Percentiles rank a stretch among this genome's conserved stretches.
Conservation (phyloP, 345 rosid species). For the Raphanus sativus region DNA sequence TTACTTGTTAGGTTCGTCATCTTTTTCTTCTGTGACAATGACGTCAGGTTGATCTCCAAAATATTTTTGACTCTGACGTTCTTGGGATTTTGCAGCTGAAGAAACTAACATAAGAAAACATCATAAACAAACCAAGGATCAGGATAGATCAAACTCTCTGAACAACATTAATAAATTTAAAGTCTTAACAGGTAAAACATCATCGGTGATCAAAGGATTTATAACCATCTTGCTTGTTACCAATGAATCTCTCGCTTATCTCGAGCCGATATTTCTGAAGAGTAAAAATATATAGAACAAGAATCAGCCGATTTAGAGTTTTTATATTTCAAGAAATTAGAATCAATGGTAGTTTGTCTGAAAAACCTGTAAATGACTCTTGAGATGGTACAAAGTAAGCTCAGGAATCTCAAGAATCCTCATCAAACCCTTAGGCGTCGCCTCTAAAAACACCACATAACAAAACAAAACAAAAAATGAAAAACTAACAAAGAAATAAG, state of each 20-base stretch:
- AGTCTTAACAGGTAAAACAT: not conserved
- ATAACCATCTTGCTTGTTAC: constrained; percentile 2
- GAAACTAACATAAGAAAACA: not conserved
- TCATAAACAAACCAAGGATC: not conserved
- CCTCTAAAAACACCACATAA: not conserved
- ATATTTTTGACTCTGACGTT: not conserved
- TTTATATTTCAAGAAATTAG: not conserved
- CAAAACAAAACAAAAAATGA: not conserved
- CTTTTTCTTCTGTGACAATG: not conserved
- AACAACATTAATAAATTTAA: too few relatives aligned
- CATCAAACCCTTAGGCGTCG: constrained; percentile 47
- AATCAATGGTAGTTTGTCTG: not conserved
- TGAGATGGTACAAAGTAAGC: constrained; percentile 46
- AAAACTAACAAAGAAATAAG: constrained; percentile 5
- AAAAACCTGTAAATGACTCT: constrained; percentile 4
- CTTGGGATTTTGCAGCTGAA: not conserved
- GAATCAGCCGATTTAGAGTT: not conserved
- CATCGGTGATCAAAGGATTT: not conserved
- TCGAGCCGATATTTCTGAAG: not conserved
- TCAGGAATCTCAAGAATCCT: constrained; percentile 76
- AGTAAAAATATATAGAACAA: not conserved
- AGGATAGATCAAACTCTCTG: not conserved
- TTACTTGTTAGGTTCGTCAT: not conserved
- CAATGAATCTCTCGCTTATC: not conserved
- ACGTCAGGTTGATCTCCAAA: not conserved